A percentile compares a stretch with the other conserved stretches of the same genome.
These are phyloP conservation scores for Ophiocordyceps camponoti-saundersi DNA, from an alignment of 2,329 filamentous ascomycete genomes.

Conservation along the genomic window DNA sequence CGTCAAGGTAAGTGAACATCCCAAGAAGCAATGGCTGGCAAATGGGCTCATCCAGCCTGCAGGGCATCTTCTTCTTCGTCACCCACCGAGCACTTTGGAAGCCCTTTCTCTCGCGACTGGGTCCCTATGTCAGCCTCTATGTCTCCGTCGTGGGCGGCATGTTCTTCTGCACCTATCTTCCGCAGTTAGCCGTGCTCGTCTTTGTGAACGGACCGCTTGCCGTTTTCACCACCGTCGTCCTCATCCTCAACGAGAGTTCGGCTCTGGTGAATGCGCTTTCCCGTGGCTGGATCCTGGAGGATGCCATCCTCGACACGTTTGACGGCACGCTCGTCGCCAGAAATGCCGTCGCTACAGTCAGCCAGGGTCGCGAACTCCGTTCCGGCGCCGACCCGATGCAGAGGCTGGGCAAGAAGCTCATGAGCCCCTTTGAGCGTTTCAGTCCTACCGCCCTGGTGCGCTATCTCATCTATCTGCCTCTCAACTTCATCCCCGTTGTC, in stretches of 20 bases:
- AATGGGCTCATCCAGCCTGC: background rate
- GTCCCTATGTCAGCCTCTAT: slow-evolving; percentile 52
- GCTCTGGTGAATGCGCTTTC: slow-evolving; percentile 39
- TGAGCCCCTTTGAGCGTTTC: slow-evolving; percentile 38
- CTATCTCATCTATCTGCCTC: slow-evolving; percentile 71
- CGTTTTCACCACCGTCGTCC: slow-evolving; percentile 52
- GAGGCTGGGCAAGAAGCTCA: slow-evolving; percentile 38
- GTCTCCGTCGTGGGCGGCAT: slow-evolving; percentile 57
- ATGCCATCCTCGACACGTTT: slow-evolving; percentile 76
- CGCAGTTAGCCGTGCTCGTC: slow-evolving; percentile 67
- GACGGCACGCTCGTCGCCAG: slow-evolving; percentile 49
- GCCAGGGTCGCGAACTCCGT: slow-evolving; percentile 58
- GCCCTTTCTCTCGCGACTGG: slow-evolving; percentile 36
- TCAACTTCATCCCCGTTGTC: slow-evolving; percentile 85
- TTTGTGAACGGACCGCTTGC: slow-evolving; percentile 75
- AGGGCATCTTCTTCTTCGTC: slow-evolving; percentile 44
- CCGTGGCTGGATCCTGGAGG: slow-evolving; percentile 60
- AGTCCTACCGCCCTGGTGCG: slow-evolving; percentile 49
- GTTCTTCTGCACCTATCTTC: slow-evolving; percentile 77
- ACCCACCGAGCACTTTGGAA: slow-evolving; percentile 39
- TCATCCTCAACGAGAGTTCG: slow-evolving; percentile 47
- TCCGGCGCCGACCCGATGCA: slow-evolving; percentile 37
- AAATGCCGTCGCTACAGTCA: slow-evolving; percentile 43
- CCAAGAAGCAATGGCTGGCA: no score
- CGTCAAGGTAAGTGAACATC: slow-evolving; percentile 39